phyloP scores from a whole-genome alignment of 768 basidiomycete genomes.

The Terana coerulea region DNA sequence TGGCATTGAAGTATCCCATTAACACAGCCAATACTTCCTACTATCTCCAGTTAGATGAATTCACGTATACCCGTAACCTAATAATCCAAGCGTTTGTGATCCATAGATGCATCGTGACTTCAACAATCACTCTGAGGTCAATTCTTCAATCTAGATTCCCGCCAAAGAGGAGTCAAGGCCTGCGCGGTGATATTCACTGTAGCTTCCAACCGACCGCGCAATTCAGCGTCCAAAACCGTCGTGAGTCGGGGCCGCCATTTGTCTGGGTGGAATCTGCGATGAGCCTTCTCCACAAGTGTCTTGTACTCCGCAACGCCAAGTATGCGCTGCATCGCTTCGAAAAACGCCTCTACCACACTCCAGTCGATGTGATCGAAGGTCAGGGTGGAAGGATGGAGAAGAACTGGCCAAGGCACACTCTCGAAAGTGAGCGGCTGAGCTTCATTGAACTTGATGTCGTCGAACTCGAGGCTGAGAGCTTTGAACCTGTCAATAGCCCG shows the following conservation, averaged over 20 bases:
- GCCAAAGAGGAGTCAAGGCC: slow-evolving; percentile 70
- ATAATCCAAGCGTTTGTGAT: too few species aligned
- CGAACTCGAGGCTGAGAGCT: slow-evolving; percentile 42
- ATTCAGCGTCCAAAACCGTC: slow-evolving; percentile 51
- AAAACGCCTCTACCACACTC: slow-evolving; percentile 69
- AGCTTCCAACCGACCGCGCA: slow-evolving; percentile 58
- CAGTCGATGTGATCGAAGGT: slow-evolving; percentile 66
- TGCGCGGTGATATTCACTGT: slow-evolving; percentile 70
- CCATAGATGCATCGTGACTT: too few species aligned
- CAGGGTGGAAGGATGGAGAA: slow-evolving; percentile 47
- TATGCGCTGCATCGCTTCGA: slow-evolving; percentile 39
- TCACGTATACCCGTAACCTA: too few species aligned
- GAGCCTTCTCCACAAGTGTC: slow-evolving; percentile 61
- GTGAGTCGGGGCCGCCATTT: slow-evolving; percentile 67
- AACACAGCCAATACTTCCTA: too few species aligned
- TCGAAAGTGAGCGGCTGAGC: slow-evolving; percentile 53
- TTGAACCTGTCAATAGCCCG: not conserved
- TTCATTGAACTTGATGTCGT: slow-evolving; percentile 50
- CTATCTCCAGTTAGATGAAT: too few species aligned
- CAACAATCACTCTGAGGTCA: too few species aligned
- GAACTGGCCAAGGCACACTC: slow-evolving; percentile 73
- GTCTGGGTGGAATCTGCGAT: slow-evolving; percentile 75
- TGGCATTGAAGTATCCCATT: too few species aligned
- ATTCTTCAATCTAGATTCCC: not conserved
- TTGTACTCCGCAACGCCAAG: slow-evolving; percentile 58